Percentiles rank a stretch among this genome's conserved stretches.
Evolutionary conservation across 2,329 filamentous ascomycete genomes (phyloP).

Genomic region (Penicillium verrucosum): DNA sequence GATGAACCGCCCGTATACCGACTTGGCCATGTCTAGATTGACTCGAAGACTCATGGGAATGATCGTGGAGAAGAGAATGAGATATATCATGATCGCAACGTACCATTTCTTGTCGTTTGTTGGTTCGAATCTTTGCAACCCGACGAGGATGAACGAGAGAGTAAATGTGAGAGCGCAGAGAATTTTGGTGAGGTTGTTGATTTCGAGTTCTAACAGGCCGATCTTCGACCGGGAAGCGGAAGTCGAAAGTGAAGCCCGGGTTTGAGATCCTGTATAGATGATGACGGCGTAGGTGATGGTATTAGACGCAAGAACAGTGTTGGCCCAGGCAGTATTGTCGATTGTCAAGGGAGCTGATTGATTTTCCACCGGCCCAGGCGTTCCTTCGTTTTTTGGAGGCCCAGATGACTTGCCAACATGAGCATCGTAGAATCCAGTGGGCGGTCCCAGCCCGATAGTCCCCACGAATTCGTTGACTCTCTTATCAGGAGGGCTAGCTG

Average conservation of each 20-base stretch:
- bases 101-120: constrained; percentile 68
- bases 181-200: constrained; percentile 96
- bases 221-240: constrained; percentile 90
- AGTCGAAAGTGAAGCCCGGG: constrained; percentile 88
- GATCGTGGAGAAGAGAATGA: constrained; percentile 98
- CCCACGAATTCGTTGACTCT: constrained; percentile 94
- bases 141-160: constrained; percentile 83
- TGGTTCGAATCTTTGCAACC: constrained; percentile 72
- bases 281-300: constrained; percentile 85
- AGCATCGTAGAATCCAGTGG: constrained; percentile 46
- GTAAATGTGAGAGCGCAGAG: constrained; percentile 83
- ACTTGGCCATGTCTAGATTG: constrained; percentile 96
- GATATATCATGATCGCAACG: constrained; percentile 94
- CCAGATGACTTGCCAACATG: constrained; percentile 35
- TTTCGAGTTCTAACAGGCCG: constrained; percentile 89
- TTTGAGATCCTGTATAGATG: constrained; percentile 92
- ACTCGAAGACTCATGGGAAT: constrained; percentile 95
- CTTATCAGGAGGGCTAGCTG: constrained; percentile 84
- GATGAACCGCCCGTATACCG: constrained; percentile 93
- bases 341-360: constrained; percentile 65
- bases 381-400: constrained; percentile 16
- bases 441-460: constrained; percentile 72
- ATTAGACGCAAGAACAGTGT: constrained; percentile 92
- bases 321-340: constrained; percentile 98
- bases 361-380: constrained; percentile 19